These are phyloP conservation scores for Diplodia scrobiculata DNA, from an alignment of 2,329 filamentous ascomycete species.

Conservation along the genomic window DNA sequence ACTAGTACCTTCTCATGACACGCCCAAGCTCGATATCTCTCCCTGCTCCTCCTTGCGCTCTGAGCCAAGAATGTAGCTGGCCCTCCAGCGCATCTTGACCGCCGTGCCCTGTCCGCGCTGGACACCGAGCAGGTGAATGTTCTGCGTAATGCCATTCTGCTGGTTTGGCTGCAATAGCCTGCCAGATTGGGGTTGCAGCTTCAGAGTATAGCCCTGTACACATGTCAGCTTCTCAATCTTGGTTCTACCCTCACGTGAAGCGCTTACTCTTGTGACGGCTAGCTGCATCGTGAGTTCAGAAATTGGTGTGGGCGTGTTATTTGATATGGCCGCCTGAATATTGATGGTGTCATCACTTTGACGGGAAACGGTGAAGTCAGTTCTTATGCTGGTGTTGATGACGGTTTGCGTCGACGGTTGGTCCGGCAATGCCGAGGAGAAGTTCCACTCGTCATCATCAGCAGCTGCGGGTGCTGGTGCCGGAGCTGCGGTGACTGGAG, in stretches of 20 bases:
- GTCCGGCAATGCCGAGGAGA: constrained; percentile 80
- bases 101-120: constrained; percentile 70
- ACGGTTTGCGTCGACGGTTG: constrained; percentile 66
- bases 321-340: constrained; percentile 80
- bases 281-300: constrained; percentile 85
- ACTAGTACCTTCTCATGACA: constrained; percentile 44
- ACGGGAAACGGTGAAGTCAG: constrained; percentile 72
- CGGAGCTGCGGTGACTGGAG: constrained; percentile 11
- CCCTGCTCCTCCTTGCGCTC: constrained; percentile 74
- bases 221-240: background rate
- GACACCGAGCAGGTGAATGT: constrained; percentile 75
- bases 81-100: constrained; percentile 90
- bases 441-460: constrained; percentile 95
- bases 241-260: too few species aligned
- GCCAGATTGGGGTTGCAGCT: constrained; percentile 82
- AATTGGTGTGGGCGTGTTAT: constrained; percentile 70
- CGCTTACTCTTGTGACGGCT: constrained; percentile 81
- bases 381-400: constrained; percentile 68
- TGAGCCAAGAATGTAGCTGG: constrained; percentile 72
- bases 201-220: constrained; percentile 72
- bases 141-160: constrained; percentile 77
- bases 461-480: constrained; percentile 58
- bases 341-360: constrained; percentile 61
- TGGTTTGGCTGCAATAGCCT: constrained; percentile 71
- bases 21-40: constrained; percentile 75